These are phyloP conservation scores for Lolium rigidum DNA, from an alignment of 176 grass and related monocot species.

Conservation along the genomic window DNA sequence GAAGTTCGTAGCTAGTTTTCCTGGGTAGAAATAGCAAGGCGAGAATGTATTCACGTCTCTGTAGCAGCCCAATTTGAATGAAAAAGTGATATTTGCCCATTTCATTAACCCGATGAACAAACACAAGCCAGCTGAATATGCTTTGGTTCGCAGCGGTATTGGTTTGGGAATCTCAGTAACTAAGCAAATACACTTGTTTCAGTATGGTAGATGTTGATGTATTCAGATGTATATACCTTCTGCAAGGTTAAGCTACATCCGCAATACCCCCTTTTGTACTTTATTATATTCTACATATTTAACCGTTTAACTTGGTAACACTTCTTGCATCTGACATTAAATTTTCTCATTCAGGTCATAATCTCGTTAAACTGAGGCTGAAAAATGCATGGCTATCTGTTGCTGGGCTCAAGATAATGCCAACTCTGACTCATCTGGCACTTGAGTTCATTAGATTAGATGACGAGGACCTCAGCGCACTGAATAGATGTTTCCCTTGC, in stretches of 20 bases:
- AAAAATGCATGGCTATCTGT: slow-evolving; percentile 84
- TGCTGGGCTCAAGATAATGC: slow-evolving; percentile 68
- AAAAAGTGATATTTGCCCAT: not conserved
- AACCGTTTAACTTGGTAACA: no score
- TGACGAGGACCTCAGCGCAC: slow-evolving; percentile 65
- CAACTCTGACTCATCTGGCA: slow-evolving; percentile 56
- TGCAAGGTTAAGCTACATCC: not conserved
- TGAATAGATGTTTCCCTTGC: slow-evolving; percentile 82
- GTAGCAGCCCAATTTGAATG: not conserved
- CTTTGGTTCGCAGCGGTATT: not conserved
- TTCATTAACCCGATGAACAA: not conserved
- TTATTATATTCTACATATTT: slow-evolving; percentile 1
- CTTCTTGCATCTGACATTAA: not conserved
- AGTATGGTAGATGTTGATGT: not conserved
- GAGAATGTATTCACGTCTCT: not conserved
- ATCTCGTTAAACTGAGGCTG: slow-evolving; percentile 61
- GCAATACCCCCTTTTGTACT: not conserved
- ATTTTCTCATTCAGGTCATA: slow-evolving; percentile 51
- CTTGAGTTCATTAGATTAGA: slow-evolving; percentile 79
- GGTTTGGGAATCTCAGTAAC: not conserved
- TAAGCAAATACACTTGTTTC: not conserved
- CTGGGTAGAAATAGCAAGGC: not conserved
- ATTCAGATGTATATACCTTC: slow-evolving; percentile 3
- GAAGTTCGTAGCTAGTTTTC: not conserved
- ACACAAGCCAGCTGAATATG: not conserved